phyloP scores from a whole-genome alignment of 495 filamentous ascomycete species.

The Aspergillus saccharolyticus region DNA sequence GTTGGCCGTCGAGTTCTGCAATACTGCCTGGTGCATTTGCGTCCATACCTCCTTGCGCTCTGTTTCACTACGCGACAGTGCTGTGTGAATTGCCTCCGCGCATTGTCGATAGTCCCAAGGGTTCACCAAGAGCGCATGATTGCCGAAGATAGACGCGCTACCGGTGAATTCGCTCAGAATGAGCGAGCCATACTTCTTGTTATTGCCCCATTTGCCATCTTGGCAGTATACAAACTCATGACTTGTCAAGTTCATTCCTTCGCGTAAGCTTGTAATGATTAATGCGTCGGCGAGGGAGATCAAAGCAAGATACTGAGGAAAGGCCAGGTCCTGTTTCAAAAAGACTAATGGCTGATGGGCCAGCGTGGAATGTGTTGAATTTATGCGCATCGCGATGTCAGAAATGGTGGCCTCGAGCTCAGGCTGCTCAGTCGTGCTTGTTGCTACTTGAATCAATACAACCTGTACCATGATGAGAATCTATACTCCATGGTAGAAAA shows the following conservation, averaged over 20 bases:
- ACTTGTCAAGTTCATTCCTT: constrained; percentile 91
- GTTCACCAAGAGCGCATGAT: constrained; percentile 71
- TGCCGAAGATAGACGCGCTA: constrained; percentile 75
- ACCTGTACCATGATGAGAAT: constrained; percentile 34
- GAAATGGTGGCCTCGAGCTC: constrained; percentile 83
- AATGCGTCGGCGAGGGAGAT: constrained; percentile 82
- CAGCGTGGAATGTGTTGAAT: constrained; percentile 79
- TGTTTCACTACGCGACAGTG: constrained; percentile 66
- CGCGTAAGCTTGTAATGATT: constrained; percentile 87
- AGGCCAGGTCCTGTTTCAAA: constrained; percentile 87
- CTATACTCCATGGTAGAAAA: neutral
- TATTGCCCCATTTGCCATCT: constrained; percentile 67
- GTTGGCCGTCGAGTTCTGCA: constrained; percentile 72
- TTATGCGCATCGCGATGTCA: constrained; percentile 89
- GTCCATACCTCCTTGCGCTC: constrained; percentile 72
- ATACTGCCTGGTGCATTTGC: constrained; percentile 66
- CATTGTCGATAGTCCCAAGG: constrained; percentile 90
- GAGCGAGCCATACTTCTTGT: constrained; percentile 78
- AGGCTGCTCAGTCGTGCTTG: constrained; percentile 78
- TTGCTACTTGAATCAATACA: constrained; percentile 87
- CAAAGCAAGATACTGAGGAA: constrained; percentile 82
- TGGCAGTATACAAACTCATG: constrained; percentile 93
- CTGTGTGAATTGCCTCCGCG: constrained; percentile 73
- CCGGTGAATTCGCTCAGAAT: constrained; percentile 94
- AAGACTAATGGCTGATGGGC: constrained; percentile 91